A percentile compares a stretch with the other conserved stretches of the same genome.
Evolutionary conservation across 805 yeast species (phyloP).

Genomic region (Sugiyamaella marilandica): DNA sequence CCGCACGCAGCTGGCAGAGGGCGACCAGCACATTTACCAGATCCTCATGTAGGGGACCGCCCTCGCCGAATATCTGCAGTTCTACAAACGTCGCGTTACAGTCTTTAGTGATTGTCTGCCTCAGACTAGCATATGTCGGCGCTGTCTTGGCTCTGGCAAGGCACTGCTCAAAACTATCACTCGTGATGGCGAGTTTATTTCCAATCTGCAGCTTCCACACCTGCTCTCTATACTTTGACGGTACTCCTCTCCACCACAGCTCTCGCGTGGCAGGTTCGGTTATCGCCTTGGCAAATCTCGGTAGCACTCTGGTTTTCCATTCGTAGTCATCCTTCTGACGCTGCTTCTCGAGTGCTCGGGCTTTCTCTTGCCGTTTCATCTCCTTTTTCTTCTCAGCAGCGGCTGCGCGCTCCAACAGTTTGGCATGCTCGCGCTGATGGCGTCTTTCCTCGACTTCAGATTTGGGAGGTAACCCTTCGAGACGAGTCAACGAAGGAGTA

Average conservation of each 20-base stretch:
- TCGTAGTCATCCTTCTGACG: constrained; percentile 26
- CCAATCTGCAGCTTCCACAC: constrained; percentile 51
- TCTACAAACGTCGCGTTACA: neutral
- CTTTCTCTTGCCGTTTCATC: constrained; percentile 16
- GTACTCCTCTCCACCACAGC: constrained; percentile 59
- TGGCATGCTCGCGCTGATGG: constrained; percentile 52
- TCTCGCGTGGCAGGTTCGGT: constrained; percentile 43
- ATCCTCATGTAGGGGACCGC: constrained; percentile 31
- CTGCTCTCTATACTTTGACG: constrained; percentile 39
- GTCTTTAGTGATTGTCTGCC: constrained; percentile 21
- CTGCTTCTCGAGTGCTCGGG: constrained; percentile 21
- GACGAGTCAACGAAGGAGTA: constrained; percentile 49
- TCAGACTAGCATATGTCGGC: neutral
- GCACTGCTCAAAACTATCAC: constrained; percentile 12
- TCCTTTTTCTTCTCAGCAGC: constrained; percentile 36
- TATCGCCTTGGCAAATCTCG: constrained; percentile 35
- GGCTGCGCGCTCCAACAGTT: constrained; percentile 33
- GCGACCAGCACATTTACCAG: constrained; percentile 35
- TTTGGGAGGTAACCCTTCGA: constrained; percentile 64
- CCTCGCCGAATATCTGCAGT: constrained; percentile 9
- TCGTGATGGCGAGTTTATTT: constrained; percentile 28
- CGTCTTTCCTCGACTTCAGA: constrained; percentile 45
- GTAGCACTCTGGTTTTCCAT: constrained; percentile 42
- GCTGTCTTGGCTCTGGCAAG: constrained; percentile 7
- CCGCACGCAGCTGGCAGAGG: constrained; percentile 23